These are phyloP conservation scores for Letharia columbiana DNA, from an alignment of 495 filamentous ascomycete species.

Conservation along the genomic window DNA sequence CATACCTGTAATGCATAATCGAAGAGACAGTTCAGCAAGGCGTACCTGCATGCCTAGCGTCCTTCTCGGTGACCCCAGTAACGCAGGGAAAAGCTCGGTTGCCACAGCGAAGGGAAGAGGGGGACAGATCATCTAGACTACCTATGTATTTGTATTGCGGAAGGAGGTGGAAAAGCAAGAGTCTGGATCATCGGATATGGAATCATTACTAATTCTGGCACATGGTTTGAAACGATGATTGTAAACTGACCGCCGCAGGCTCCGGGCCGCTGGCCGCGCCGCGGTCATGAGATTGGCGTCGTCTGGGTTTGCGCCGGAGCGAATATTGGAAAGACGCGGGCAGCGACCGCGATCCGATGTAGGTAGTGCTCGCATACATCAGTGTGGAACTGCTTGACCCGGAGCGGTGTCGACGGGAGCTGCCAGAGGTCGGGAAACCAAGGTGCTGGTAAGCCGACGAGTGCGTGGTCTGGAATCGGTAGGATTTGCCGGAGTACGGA, in stretches of 20 bases:
- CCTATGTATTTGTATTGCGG: no score
- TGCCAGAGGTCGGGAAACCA: background rate
- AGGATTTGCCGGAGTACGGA: background rate
- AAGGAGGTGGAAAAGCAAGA: no score
- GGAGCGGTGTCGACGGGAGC: background rate
- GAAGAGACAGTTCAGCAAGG: background rate
- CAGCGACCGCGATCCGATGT: background rate
- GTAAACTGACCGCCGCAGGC: no score
- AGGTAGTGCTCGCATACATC: no score
- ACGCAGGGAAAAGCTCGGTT: background rate
- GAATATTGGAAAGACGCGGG: background rate
- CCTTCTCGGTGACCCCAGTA: background rate
- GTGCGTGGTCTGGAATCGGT: background rate
- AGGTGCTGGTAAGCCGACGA: background rate
- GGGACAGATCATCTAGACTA: no score
- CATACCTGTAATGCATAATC: background rate
- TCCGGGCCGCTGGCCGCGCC: no score
- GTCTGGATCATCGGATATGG: background rate
- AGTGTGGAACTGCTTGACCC: no score
- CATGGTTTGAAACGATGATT: no score
- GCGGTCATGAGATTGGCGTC: background rate
- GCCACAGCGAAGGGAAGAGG: no score
- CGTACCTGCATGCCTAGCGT: constrained; percentile 1
- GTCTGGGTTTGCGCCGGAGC: background rate
- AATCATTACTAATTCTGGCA: background rate